Evolutionary conservation across 2,329 filamentous ascomycete genomes (phyloP).

Genomic region (Ramichloridium luteum): DNA sequence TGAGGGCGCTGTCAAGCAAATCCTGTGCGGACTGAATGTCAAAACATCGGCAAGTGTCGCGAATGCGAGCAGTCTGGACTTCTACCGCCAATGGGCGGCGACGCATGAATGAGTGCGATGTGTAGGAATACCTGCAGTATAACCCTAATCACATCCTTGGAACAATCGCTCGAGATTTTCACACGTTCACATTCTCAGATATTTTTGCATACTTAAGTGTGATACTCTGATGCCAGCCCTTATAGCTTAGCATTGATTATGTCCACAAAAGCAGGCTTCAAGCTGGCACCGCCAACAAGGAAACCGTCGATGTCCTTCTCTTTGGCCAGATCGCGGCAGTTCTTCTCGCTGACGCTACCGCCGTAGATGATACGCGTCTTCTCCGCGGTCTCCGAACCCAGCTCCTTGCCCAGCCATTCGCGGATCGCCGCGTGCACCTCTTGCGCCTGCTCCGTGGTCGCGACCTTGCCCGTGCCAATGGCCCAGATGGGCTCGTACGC

Average conservation of each 20-base stretch:
- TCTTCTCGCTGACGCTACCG: slow-evolving; percentile 95
- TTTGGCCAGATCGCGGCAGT: slow-evolving; percentile 84
- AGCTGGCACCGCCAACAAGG: slow-evolving; percentile 86
- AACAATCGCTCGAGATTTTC: too few species aligned
- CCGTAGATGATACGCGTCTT: slow-evolving; percentile 92
- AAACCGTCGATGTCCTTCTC: slow-evolving; percentile 95
- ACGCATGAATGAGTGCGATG: slow-evolving; percentile 27
- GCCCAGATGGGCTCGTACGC: slow-evolving; percentile 99
- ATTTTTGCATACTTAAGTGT: too few species aligned
- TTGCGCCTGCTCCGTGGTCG: slow-evolving; percentile 78
- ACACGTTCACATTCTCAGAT: too few species aligned
- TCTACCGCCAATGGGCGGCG: slow-evolving; percentile 69
- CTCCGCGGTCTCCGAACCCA: slow-evolving; percentile 68
- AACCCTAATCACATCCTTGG: too few species aligned
- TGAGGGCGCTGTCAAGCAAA: slow-evolving; percentile 92
- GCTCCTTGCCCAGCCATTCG: slow-evolving; percentile 63
- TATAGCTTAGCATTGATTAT: slow-evolving; percentile 51
- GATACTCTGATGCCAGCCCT: too few species aligned
- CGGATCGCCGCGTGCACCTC: slow-evolving; percentile 89
- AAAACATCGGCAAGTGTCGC: slow-evolving; percentile 90
- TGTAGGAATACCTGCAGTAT: too few species aligned
- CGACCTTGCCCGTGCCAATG: slow-evolving; percentile 85
- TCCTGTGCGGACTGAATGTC: slow-evolving; percentile 73
- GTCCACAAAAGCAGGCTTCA: slow-evolving; percentile 84
- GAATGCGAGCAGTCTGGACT: slow-evolving; percentile 76